A percentile compares a stretch with the other conserved stretches of the same genome.
Evolutionary conservation across 352 stramenopile species (phyloP).

Genomic region (Plasmopara viticola): DNA sequence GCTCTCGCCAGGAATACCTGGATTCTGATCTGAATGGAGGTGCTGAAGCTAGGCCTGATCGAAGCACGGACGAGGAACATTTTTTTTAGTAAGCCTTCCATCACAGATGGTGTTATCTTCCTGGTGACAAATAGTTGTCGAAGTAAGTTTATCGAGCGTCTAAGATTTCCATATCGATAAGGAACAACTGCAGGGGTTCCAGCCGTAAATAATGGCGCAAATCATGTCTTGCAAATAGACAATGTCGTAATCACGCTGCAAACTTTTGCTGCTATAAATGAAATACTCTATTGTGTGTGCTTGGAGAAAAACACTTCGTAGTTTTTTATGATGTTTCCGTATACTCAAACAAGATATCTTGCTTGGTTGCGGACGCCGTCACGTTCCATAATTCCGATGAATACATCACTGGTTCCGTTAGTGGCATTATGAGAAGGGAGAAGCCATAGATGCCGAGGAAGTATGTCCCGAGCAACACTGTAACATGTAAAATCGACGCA

Average conservation of each 20-base stretch:
- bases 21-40: slow-evolving; percentile 14
- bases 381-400: slow-evolving; percentile 76
- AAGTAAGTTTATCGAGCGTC: slow-evolving; percentile 6
- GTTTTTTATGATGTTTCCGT: slow-evolving; percentile 29
- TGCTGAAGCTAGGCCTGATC: slow-evolving; percentile 8
- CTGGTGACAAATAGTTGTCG: neutral
- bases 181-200: neutral
- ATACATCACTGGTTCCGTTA: slow-evolving; percentile 78
- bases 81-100: slow-evolving; percentile 5
- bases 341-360: slow-evolving; percentile 41
- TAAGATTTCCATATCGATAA: slow-evolving; percentile 14
- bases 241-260: neutral
- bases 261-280: slow-evolving; percentile 18
- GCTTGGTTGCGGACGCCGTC: slow-evolving; percentile 41
- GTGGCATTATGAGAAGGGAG: slow-evolving; percentile 58
- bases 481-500: neutral
- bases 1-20: slow-evolving; percentile 10
- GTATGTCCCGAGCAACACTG: slow-evolving; percentile 75
- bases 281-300: slow-evolving; percentile 36
- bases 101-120: neutral
- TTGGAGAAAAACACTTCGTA: neutral
- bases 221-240: neutral
- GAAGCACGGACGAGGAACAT: slow-evolving; percentile 12
- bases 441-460: slow-evolving; percentile 82
- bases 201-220: slow-evolving; percentile 11